Percentiles rank a stretch among this genome's conserved stretches.
Conservation (phyloP, 192 early-diverging fungal genomes). For the Coemansia reversa region DNA sequence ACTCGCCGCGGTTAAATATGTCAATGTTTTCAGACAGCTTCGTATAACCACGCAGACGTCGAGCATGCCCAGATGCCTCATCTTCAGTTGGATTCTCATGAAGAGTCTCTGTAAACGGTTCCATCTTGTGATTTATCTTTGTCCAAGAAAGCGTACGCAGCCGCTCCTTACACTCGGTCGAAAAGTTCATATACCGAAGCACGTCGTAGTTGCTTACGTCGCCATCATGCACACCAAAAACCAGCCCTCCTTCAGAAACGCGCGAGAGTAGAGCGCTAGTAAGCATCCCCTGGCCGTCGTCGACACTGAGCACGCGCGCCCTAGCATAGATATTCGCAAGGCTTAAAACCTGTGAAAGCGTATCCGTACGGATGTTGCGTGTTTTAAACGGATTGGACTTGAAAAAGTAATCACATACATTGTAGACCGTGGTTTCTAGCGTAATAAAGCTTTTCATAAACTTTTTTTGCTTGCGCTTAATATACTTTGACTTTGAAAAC, state of each 20-base stretch:
- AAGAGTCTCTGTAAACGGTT: slow-evolving; percentile 59
- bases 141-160: slow-evolving; percentile 72
- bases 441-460: slow-evolving; percentile 83
- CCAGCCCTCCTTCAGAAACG: slow-evolving; percentile 63
- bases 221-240: slow-evolving; percentile 74
- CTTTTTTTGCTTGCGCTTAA: slow-evolving; percentile 82
- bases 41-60: slow-evolving; percentile 55
- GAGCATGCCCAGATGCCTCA: slow-evolving; percentile 57
- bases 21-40: slow-evolving; percentile 56
- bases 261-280: slow-evolving; percentile 79
- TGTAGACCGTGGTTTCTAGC: slow-evolving; percentile 71
- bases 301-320: slow-evolving; percentile 74
- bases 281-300: slow-evolving; percentile 89
- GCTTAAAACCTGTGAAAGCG: slow-evolving; percentile 86
- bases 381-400: slow-evolving; percentile 78
- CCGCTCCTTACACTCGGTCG: slow-evolving; percentile 50
- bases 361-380: slow-evolving; percentile 75
- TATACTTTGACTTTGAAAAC: slow-evolving; percentile 94
- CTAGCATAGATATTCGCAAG: slow-evolving; percentile 77
- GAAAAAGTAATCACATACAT: slow-evolving; percentile 77
- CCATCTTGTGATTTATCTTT: slow-evolving; percentile 60
- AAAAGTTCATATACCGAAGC: slow-evolving; percentile 75
- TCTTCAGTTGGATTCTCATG: slow-evolving; percentile 51
- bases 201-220: slow-evolving; percentile 73
- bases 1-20: slow-evolving; percentile 58